phyloP scores from a whole-genome alignment of 345 rosid species.

The Barbarea vulgaris region DNA sequence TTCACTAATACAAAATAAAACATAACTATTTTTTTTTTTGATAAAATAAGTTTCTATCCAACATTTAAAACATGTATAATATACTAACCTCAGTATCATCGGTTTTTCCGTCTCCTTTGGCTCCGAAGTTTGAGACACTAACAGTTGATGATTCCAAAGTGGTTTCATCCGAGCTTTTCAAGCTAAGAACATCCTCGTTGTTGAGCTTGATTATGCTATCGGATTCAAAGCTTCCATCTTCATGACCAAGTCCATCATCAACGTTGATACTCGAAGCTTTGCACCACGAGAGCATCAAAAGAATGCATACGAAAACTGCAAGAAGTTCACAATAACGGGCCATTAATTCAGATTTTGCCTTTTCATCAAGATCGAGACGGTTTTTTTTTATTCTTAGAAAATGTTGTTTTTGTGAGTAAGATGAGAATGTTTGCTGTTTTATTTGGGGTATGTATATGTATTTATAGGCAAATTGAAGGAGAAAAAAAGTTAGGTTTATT shows the following conservation, averaged over 20 bases:
- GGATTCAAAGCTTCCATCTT: conserved; percentile 41
- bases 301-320: conserved; percentile 7
- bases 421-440: conserved; percentile 9
- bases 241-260: conserved; percentile 40
- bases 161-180: conserved; percentile 21
- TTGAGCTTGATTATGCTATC: conserved; percentile 41
- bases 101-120: conserved; percentile 56
- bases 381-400: neutral
- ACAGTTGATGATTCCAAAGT: conserved; percentile 31
- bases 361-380: neutral
- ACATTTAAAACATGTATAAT: neutral
- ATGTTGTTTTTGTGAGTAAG: conserved; percentile 7
- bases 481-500: conserved; percentile 26
- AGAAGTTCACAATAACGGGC: conserved; percentile 7
- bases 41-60: neutral
- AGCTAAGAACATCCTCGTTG: conserved; percentile 35
- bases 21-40: neutral
- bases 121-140: conserved; percentile 59
- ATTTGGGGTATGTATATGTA: neutral
- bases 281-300: conserved; percentile 12
- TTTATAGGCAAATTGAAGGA: conserved; percentile 29
- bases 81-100: conserved; percentile 64
- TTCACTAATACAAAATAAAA: conserved; percentile 1
- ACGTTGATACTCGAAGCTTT: conserved; percentile 37
- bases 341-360: conserved; percentile 16